Base-by-base conservation (phyloP, 345 rosid genomes). In the Isatis tinctoria region DNA sequence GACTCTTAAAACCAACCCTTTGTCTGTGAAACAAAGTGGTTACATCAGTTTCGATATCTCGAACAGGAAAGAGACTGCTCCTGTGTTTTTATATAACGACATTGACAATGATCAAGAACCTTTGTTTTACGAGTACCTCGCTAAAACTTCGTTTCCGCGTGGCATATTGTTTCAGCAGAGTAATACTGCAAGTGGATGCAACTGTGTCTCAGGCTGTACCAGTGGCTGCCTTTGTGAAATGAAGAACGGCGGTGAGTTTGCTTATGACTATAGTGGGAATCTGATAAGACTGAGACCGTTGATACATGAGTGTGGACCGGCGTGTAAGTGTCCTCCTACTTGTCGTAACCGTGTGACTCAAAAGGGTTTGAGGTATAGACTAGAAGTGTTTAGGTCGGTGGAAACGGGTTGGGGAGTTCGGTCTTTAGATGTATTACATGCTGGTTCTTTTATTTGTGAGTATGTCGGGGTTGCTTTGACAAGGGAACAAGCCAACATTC, bases 341-440 rank as follows among this genome's bases (percentile, higher is more conserved):
- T 95, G 99, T 53, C 78, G 91, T 37, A 95, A 90, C 67, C 90
- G 98, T 54, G 92, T 89, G 11, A 49, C 89, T 26, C 99, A 92
- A 67, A 84, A 72, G 60, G 99, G 99, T 65, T 52, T 87, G 79
- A 87, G 80, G 67, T 78, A 80, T 61, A 86, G 85, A 47, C 76
- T 92, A 69, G 99, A 95, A 76, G 88, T 95, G 65, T 95, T 92
- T 80, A 86, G 98, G 83, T 90, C 99, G 3, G 80, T 79, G 58
- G 91, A 90, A 82, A 90, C 97, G 0, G 96, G 98, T 17, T 95
- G 98, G 98, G 98, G 91, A 58, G 97, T 95, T 64, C 81, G 99
- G 78, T 86, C 90, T 67, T 78, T 95, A 79, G 94, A 95, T 78
- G 58, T 95, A 87, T 87, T 95, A 59, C 88, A 80, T 64, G 92